A percentile compares a stretch with the other conserved stretches of the same genome.
Conservation (phyloP, 805 yeast species). For the Candida sanyiensis region DNA sequence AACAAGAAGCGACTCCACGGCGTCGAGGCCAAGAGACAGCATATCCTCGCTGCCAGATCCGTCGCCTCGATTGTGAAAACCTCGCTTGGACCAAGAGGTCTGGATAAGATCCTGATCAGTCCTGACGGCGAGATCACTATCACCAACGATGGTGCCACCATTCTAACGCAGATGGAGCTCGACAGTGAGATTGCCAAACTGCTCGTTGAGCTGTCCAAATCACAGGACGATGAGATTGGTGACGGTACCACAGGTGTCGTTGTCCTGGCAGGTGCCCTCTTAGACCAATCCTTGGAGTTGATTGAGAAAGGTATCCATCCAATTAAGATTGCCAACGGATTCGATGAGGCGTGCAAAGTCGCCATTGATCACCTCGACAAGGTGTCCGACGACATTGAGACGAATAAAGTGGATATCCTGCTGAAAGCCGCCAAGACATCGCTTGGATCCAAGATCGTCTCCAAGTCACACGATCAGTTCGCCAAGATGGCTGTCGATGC, state of each 20-base stretch:
- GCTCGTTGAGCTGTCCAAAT: constrained; percentile 85
- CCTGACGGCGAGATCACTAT: constrained; percentile 98
- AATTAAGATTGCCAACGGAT: constrained; percentile 93
- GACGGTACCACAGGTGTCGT: constrained; percentile 98
- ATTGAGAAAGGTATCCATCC: constrained; percentile 98
- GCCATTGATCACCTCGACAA: constrained; percentile 74
- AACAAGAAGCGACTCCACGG: constrained; percentile 65
- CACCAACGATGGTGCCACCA: constrained; percentile 98
- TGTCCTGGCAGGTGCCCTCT: constrained; percentile 87
- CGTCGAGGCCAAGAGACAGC: constrained; percentile 74
- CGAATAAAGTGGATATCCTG: constrained; percentile 40
- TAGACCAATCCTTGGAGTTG: constrained; percentile 90
- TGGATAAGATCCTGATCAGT: constrained; percentile 89
- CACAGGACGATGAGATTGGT: constrained; percentile 60
- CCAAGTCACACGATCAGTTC: constrained; percentile 88
- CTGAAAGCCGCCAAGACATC: constrained; percentile 93
- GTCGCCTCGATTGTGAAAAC: constrained; percentile 90
- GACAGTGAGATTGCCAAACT: constrained; percentile 95
- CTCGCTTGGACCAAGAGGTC: constrained; percentile 96
- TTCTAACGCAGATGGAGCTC: constrained; percentile 89
- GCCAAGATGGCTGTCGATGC: constrained; percentile 98
- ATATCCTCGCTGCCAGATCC: constrained; percentile 90
- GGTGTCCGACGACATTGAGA: constrained; percentile 61
- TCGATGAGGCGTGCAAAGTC: constrained; percentile 91
- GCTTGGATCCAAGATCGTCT: constrained; percentile 90